Conservation (phyloP, 2,329 filamentous ascomycete species). For the Alternaria viburni region DNA sequence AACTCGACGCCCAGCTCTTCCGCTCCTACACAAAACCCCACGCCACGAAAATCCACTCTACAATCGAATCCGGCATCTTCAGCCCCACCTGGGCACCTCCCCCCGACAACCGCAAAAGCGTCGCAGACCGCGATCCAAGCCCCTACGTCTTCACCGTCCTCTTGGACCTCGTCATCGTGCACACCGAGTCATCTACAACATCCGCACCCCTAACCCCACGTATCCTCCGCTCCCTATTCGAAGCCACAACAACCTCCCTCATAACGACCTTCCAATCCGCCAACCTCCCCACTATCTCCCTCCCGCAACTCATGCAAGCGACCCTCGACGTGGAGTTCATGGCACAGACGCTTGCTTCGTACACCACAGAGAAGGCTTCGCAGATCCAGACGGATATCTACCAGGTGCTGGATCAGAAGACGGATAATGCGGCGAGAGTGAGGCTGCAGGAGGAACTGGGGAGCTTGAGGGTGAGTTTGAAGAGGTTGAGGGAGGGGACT, state of each 20-base stretch:
- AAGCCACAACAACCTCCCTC: slow-evolving; percentile 79
- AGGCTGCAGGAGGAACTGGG: slow-evolving; percentile 85
- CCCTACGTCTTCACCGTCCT: slow-evolving; percentile 91
- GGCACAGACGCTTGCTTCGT: slow-evolving; percentile 88
- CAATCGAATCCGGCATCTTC: slow-evolving; percentile 75
- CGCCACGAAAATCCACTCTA: slow-evolving; percentile 61
- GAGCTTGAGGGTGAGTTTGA: slow-evolving; percentile 86
- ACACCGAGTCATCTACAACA: slow-evolving; percentile 70
- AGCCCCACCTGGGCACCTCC: slow-evolving; percentile 73
- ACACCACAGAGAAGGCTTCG: slow-evolving; percentile 81
- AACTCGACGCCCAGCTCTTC: slow-evolving; percentile 92
- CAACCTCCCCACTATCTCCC: slow-evolving; percentile 69
- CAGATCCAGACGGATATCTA: slow-evolving; percentile 90
- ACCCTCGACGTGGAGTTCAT: slow-evolving; percentile 97
- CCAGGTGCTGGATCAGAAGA: slow-evolving; percentile 84
- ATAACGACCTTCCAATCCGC: slow-evolving; percentile 71
- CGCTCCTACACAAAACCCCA: slow-evolving; percentile 83
- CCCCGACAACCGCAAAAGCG: slow-evolving; percentile 37
- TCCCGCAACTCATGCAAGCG: slow-evolving; percentile 90
- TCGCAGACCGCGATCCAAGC: slow-evolving; percentile 72
- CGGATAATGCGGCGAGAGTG: slow-evolving; percentile 82
- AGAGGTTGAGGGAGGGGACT: slow-evolving; percentile 58
- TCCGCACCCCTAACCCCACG: slow-evolving; percentile 76
- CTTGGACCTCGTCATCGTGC: slow-evolving; percentile 84
- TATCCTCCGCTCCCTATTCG: slow-evolving; percentile 85